phyloP scores from a whole-genome alignment of 1,284 basidiomycete genomes.

The Trichosporon ovoides region DNA sequence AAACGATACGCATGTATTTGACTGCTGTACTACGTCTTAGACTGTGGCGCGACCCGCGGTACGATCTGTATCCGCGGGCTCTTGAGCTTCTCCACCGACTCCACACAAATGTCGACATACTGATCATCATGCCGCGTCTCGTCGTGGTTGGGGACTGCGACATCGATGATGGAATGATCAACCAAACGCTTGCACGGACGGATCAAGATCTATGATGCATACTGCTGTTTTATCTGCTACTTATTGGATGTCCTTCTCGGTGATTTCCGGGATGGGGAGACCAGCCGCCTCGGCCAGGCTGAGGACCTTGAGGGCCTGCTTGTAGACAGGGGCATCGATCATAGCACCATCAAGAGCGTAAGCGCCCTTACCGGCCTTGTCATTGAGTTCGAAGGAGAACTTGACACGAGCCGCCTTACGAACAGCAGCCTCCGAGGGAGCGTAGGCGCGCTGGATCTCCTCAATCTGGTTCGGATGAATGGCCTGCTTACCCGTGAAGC shows the following conservation, averaged over 20 bases:
- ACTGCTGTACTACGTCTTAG: conserved; percentile 4
- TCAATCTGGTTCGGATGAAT: conserved; percentile 86
- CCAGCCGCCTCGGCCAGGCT: conserved; percentile 61
- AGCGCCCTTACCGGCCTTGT: conserved; percentile 54
- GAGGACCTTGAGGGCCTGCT: conserved; percentile 63
- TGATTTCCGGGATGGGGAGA: conserved; percentile 56
- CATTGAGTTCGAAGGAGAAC: conserved; percentile 40
- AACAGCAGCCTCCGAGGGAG: conserved; percentile 71
- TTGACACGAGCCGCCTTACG: conserved; percentile 66
- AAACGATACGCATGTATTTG: conserved; percentile 2
- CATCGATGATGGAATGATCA: too few species aligned
- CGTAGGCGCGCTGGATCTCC: conserved; percentile 70
- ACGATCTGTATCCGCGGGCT: too few species aligned
- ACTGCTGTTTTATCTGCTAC: too few species aligned
- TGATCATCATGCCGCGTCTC: too few species aligned
- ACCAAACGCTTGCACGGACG: too few species aligned
- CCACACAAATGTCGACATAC: too few species aligned
- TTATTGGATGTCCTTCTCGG: conserved; percentile 19
- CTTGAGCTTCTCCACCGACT: too few species aligned
- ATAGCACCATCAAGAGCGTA: conserved; percentile 66
- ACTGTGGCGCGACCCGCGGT: too few species aligned
- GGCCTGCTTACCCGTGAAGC: conserved; percentile 91
- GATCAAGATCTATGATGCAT: neutral
- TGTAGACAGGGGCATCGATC: conserved; percentile 91
- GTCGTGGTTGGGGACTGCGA: too few species aligned